Conservation (phyloP, 2,329 filamentous ascomycete genomes). For the Parafenestella ontariensis region DNA sequence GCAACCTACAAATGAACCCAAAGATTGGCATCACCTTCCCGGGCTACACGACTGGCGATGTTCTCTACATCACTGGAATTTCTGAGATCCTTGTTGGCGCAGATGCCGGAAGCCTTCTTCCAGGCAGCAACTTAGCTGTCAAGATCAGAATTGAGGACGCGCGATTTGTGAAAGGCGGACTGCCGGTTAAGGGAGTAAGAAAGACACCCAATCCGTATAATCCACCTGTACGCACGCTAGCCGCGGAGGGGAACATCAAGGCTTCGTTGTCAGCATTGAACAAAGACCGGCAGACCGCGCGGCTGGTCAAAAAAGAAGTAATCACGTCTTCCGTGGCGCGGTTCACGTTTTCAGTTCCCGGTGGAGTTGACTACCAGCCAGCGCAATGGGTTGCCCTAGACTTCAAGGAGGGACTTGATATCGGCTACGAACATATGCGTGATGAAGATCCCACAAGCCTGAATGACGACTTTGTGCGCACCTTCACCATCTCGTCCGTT, state of each 20-base stretch:
- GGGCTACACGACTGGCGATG: conserved; percentile 74
- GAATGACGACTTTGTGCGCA: conserved; percentile 85
- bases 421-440: conserved; percentile 83
- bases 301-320: conserved; percentile 63
- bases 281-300: conserved; percentile 54
- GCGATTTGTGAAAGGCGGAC: conserved; percentile 67
- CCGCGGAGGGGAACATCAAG: conserved; percentile 61
- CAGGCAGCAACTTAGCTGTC: conserved; percentile 75
- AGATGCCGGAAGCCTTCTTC: conserved; percentile 68
- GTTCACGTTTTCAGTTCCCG: conserved; percentile 64
- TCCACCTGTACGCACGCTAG: conserved; percentile 71
- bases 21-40: conserved; percentile 74
- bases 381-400: conserved; percentile 82
- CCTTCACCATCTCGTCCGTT: conserved; percentile 78
- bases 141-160: conserved; percentile 68
- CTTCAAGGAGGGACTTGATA: conserved; percentile 71
- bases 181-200: conserved; percentile 70
- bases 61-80: conserved; percentile 75
- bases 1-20: conserved; percentile 74
- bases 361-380: conserved; percentile 61
- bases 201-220: conserved; percentile 78
- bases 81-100: conserved; percentile 71
- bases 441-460: conserved; percentile 79
- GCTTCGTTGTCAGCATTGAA: conserved; percentile 9
- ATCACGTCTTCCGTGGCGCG: conserved; percentile 73